Evolutionary conservation across 1,284 basidiomycete species (phyloP).

Genomic region (Gastroboletus turbinatus): DNA sequence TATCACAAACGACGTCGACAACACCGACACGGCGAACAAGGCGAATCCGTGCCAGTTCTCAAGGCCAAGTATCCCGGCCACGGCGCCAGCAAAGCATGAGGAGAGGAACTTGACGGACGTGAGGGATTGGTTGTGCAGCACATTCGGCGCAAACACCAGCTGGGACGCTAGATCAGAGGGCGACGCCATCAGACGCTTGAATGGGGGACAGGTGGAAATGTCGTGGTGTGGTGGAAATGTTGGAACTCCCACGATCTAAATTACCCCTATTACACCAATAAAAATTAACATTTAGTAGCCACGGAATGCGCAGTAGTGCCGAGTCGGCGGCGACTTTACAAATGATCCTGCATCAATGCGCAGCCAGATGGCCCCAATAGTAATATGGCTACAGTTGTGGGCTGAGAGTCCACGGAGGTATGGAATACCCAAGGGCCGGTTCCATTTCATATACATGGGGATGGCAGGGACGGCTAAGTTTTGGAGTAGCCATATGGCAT

Average conservation of each 20-base stretch:
- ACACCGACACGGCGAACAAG: constrained; percentile 68
- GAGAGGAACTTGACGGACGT: constrained; percentile 73
- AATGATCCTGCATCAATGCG: not conserved
- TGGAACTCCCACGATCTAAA: constrained; percentile 16
- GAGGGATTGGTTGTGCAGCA: constrained; percentile 65
- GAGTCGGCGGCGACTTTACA: not conserved
- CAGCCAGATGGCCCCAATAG: not conserved
- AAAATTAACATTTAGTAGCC: no score
- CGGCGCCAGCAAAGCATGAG: constrained; percentile 80
- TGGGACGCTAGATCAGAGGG: constrained; percentile 52
- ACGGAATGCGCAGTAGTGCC: no score
- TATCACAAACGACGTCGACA: constrained; percentile 65
- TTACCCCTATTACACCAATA: not conserved
- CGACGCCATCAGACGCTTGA: constrained; percentile 28
- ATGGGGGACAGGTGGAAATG: not conserved
- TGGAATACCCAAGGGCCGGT: not conserved
- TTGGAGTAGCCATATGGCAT: not conserved
- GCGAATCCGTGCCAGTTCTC: constrained; percentile 81
- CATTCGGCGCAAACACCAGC: constrained; percentile 70
- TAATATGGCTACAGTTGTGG: no score
- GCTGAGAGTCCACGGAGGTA: no score
- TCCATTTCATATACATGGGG: not conserved
- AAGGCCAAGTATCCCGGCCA: constrained; percentile 83
- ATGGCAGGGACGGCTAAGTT: not conserved
- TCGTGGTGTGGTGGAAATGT: not conserved